Evolutionary conservation across 352 stramenopile genomes (phyloP).

Genomic region (Pythium aristosporum): DNA sequence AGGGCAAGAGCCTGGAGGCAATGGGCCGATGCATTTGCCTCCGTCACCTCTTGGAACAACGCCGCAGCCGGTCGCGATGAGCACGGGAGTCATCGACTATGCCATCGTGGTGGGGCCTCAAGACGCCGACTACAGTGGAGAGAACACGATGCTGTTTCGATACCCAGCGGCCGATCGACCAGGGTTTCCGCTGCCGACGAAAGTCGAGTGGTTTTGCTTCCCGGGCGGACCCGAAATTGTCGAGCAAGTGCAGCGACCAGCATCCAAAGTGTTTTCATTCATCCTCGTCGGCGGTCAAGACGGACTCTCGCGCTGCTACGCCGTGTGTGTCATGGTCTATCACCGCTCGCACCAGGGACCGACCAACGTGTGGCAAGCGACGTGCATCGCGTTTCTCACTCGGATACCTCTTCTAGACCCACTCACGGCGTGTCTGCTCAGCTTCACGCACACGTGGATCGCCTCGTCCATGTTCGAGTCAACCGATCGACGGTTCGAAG

Average conservation of each 20-base stretch:
- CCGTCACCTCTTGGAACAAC: constrained; percentile 22
- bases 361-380: constrained; percentile 53
- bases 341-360: constrained; percentile 32
- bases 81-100: constrained; percentile 75
- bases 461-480: constrained; percentile 1
- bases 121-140: constrained; percentile 24
- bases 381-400: constrained; percentile 74
- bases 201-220: constrained; percentile 90
- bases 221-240: constrained; percentile 64
- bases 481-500: constrained; percentile 5
- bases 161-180: constrained; percentile 56
- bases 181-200: constrained; percentile 74
- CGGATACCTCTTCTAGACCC: constrained; percentile 61
- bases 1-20: not conserved
- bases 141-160: constrained; percentile 62
- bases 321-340: constrained; percentile 70
- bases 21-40: not conserved
- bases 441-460: constrained; percentile 57
- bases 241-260: constrained; percentile 39
- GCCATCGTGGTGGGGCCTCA: constrained; percentile 60
- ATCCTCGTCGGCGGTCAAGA: constrained; percentile 76
- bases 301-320: constrained; percentile 67
- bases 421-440: constrained; percentile 50
- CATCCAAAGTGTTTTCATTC: constrained; percentile 74
- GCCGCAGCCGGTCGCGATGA: constrained; percentile 37